Evolutionary conservation across 2,329 filamentous ascomycete genomes (phyloP).

Genomic region (Paecilomyces sp.): DNA sequence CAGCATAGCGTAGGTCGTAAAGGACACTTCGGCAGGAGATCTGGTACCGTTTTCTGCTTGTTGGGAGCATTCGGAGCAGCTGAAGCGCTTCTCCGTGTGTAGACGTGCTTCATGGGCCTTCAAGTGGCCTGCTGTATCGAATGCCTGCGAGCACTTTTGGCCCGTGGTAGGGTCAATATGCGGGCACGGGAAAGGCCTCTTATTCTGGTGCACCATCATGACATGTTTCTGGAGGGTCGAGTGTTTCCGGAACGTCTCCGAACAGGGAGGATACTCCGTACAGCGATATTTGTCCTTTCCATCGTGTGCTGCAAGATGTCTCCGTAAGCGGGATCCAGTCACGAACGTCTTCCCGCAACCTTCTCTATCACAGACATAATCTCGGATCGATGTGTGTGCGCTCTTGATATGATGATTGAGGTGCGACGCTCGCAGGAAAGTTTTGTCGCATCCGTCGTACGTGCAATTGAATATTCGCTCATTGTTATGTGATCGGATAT

Average conservation of each 20-base stretch:
- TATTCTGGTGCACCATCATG: conserved; percentile 63
- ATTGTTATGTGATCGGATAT: conserved; percentile 78
- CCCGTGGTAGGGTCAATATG: conserved; percentile 48
- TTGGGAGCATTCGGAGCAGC: conserved; percentile 65
- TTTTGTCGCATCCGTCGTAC: conserved; percentile 66
- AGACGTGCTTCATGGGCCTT: conserved; percentile 63
- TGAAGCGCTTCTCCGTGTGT: conserved; percentile 65
- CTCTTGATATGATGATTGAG: conserved; percentile 78
- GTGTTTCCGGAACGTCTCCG: conserved; percentile 77
- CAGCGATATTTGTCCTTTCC: conserved; percentile 71
- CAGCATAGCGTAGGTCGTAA: conserved; percentile 65
- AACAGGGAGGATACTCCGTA: conserved; percentile 61
- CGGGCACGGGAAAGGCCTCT: conserved; percentile 65
- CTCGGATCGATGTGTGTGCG: conserved; percentile 64
- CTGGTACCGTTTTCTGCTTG: conserved; percentile 27
- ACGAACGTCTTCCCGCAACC: conserved; percentile 75
- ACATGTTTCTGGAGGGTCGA: conserved; percentile 80
- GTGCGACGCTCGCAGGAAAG: conserved; percentile 80
- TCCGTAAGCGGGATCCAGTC: conserved; percentile 67
- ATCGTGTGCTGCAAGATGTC: conserved; percentile 72
- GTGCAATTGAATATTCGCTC: conserved; percentile 72
- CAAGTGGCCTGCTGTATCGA: conserved; percentile 65
- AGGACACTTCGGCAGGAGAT: conserved; percentile 42
- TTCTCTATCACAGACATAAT: conserved; percentile 63
- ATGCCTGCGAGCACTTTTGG: conserved; percentile 58